phyloP scores from a whole-genome alignment of 1,284 basidiomycete genomes.

The Cryptococcus jaspeensis region DNA sequence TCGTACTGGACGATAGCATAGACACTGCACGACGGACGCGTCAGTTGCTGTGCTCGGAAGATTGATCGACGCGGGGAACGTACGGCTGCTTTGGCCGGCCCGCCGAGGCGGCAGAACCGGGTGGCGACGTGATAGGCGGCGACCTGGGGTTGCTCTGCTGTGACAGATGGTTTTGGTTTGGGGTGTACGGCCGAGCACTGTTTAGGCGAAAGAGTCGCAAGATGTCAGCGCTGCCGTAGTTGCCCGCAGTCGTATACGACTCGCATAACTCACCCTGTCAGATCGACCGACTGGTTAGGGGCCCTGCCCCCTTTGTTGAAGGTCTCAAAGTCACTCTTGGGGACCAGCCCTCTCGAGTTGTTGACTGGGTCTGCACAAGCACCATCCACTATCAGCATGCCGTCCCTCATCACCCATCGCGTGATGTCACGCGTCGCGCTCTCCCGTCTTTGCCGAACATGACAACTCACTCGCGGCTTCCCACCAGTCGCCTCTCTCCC shows the following conservation, averaged over 20 bases:
- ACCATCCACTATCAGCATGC: not conserved
- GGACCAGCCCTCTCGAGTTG: constrained; percentile 87
- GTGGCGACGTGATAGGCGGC: constrained; percentile 21
- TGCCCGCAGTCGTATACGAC: not conserved
- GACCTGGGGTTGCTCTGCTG: constrained; percentile 17
- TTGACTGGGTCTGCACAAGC: constrained; percentile 70
- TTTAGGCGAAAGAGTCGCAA: not conserved
- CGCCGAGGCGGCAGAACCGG: constrained; percentile 8
- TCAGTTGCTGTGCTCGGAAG: not conserved
- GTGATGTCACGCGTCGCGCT: not conserved
- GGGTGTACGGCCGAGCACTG: constrained; percentile 21
- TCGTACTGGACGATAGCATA: constrained; percentile 96
- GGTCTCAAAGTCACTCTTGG: constrained; percentile 80
- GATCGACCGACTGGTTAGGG: constrained; percentile 14
- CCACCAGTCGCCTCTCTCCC: constrained; percentile 69
- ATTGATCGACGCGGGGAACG: not conserved
- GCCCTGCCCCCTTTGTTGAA: constrained; percentile 65
- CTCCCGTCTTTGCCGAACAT: not conserved
- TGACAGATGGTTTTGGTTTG: constrained; percentile 19
- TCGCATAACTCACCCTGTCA: constrained; percentile 14
- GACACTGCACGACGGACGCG: constrained; percentile 32
- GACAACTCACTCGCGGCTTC: constrained; percentile 67
- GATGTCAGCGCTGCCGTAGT: not conserved
- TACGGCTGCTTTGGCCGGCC: constrained; percentile 27
- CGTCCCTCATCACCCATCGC: not conserved